phyloP scores from a whole-genome alignment of 257 asterid species.

The Nicotiana tabacum region DNA sequence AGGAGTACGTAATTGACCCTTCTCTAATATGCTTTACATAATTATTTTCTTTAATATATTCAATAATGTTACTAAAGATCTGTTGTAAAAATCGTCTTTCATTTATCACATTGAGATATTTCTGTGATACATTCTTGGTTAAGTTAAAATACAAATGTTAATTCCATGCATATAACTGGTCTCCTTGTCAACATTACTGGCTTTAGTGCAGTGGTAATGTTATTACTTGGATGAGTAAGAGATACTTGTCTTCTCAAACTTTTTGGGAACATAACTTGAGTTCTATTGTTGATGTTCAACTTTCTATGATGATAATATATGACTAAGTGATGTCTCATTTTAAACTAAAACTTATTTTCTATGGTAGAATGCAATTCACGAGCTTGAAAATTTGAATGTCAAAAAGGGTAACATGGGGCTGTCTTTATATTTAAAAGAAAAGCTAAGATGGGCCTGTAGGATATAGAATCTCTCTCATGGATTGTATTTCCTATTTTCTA shows the following conservation, averaged over 20 bases:
- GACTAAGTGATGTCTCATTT: background rate
- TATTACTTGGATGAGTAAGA: background rate
- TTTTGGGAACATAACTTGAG: background rate
- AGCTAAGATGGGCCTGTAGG: background rate
- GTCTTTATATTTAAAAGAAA: background rate
- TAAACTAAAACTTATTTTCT: too few species aligned
- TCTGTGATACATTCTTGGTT: background rate
- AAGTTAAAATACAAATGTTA: background rate
- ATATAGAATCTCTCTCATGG: background rate
- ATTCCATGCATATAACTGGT: background rate
- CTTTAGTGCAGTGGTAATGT: background rate
- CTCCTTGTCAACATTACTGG: background rate
- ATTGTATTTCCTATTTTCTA: background rate
- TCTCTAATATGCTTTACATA: background rate
- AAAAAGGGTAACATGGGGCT: background rate
- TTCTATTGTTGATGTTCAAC: background rate
- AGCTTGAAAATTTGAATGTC: background rate
- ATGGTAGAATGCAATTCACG: background rate
- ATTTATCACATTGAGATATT: too few species aligned
- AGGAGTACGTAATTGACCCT: slow-evolving; percentile 55
- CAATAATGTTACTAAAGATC: background rate
- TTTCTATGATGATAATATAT: background rate
- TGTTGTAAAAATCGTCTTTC: background rate
- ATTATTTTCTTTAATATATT: background rate
- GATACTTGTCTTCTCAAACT: too few species aligned